phyloP scores from a whole-genome alignment of 2,329 filamentous ascomycete genomes.

The Xenoacremonium recifei region DNA sequence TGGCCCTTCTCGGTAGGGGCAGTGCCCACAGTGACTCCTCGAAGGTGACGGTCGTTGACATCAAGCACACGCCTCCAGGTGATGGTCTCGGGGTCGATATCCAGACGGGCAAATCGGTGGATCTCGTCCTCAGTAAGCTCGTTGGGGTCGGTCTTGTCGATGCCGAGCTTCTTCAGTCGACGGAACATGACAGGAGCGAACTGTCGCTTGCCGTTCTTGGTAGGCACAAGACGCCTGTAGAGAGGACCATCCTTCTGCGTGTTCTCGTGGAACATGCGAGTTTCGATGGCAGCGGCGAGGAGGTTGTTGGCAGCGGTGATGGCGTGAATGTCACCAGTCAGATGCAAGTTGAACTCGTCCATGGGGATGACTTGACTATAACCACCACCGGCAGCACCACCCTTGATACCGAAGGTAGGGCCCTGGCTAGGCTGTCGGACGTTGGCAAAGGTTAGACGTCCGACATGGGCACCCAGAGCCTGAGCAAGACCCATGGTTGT shows the following conservation, averaged over 20 bases:
- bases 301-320: slow-evolving; percentile 97
- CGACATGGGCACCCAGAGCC: slow-evolving; percentile 84
- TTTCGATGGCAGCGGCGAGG: slow-evolving; percentile 93
- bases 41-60: slow-evolving; percentile 93
- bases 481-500: slow-evolving; percentile 96
- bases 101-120: slow-evolving; percentile 81
- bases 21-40: slow-evolving; percentile 83
- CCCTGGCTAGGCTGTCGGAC: slow-evolving; percentile 96
- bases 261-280: slow-evolving; percentile 96
- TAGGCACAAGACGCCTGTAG: slow-evolving; percentile 83
- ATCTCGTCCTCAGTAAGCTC: slow-evolving; percentile 91
- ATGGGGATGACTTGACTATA: slow-evolving; percentile 99
- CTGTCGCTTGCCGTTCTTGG: slow-evolving; percentile 83
- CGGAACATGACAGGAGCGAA: slow-evolving; percentile 92
- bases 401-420: slow-evolving; percentile 98
- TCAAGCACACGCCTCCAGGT: slow-evolving; percentile 96
- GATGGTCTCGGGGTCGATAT: slow-evolving; percentile 95
- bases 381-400: slow-evolving; percentile 91
- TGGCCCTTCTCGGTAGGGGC: slow-evolving; percentile 89
- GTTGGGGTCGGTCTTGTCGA: slow-evolving; percentile 90
- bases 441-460: slow-evolving; percentile 89
- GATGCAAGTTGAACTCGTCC: slow-evolving; percentile 98
- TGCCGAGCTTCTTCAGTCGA: slow-evolving; percentile 91
- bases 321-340: slow-evolving; percentile 97
- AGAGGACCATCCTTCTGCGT: slow-evolving; percentile 89